A percentile compares a stretch with the other conserved stretches of the same genome.
phyloP scores from a whole-genome alignment of 2,329 filamentous ascomycete genomes.

The Metarhizium album region DNA sequence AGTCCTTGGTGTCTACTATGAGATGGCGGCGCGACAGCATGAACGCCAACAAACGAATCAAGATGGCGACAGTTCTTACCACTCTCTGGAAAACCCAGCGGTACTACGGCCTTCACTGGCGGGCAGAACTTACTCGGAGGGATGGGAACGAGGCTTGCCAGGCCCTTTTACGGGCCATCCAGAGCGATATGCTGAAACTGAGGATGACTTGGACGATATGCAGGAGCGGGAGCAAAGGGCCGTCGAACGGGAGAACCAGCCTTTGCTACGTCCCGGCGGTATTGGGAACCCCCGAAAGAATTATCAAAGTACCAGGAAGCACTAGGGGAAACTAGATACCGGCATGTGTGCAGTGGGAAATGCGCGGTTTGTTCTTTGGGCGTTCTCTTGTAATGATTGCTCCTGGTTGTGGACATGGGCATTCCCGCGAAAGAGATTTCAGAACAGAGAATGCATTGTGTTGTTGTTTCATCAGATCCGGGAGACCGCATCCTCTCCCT shows the following conservation, averaged over 20 bases:
- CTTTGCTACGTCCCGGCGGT: slow-evolving; percentile 37
- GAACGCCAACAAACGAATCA: slow-evolving; percentile 13
- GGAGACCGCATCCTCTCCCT: neutral
- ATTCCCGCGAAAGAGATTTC: neutral
- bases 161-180: slow-evolving; percentile 42
- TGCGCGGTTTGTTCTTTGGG: neutral
- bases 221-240: slow-evolving; percentile 40
- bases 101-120: slow-evolving; percentile 25
- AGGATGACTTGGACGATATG: slow-evolving; percentile 39
- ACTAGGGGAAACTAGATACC: neutral
- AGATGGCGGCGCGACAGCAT: slow-evolving; percentile 37
- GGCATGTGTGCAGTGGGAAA: neutral
- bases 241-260: slow-evolving; percentile 38
- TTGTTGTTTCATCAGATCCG: neutral
- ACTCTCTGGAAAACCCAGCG: slow-evolving; percentile 17
- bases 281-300: slow-evolving; percentile 34
- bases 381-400: neutral
- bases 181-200: slow-evolving; percentile 39
- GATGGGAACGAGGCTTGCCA: slow-evolving; percentile 39
- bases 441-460: neutral
- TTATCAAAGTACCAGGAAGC: slow-evolving; percentile 23
- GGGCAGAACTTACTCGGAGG: slow-evolving; percentile 36
- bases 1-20: slow-evolving; percentile 69
- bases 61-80: slow-evolving; percentile 16
- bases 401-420: neutral